Evolutionary conservation across 129 eudicot species (phyloP).

Genomic region (Chrysanthemum lavandulifolium): DNA sequence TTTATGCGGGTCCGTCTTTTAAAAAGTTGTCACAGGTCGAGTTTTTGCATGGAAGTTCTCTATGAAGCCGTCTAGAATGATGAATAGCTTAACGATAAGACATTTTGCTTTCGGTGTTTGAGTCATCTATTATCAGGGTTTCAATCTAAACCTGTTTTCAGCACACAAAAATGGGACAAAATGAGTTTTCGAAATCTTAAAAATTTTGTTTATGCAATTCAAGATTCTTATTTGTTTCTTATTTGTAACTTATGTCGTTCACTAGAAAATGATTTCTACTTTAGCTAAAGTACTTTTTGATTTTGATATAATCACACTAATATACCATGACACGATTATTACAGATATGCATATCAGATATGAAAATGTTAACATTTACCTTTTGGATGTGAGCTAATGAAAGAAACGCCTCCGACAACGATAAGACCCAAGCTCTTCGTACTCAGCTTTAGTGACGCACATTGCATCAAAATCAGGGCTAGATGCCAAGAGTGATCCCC

Average conservation of each 20-base stretch:
- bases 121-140: slow-evolving; percentile 9
- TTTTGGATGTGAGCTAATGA: slow-evolving; percentile 44
- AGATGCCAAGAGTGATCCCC: slow-evolving; percentile 96
- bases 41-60: background rate
- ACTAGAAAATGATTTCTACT: background rate
- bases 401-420: slow-evolving; percentile 91
- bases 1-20: background rate
- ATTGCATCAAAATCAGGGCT: slow-evolving; percentile 97
- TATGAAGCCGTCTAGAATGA: no score
- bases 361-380: slow-evolving; percentile 7
- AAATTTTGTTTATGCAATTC: background rate
- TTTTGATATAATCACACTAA: background rate
- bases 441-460: slow-evolving; percentile 92
- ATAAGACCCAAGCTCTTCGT: slow-evolving; percentile 90
- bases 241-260: background rate
- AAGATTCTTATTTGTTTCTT: background rate
- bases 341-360: background rate
- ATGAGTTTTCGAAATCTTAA: slow-evolving; percentile 17
- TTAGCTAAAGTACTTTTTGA: background rate
- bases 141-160: slow-evolving; percentile 11
- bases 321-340: no score
- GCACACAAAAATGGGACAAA: background rate
- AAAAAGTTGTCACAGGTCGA: background rate
- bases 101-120: slow-evolving; percentile 2
- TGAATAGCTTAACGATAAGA: background rate